Base-by-base conservation (phyloP, 176 grass and related monocot genomes). In the Chrysopogon serrulatus region DNA sequence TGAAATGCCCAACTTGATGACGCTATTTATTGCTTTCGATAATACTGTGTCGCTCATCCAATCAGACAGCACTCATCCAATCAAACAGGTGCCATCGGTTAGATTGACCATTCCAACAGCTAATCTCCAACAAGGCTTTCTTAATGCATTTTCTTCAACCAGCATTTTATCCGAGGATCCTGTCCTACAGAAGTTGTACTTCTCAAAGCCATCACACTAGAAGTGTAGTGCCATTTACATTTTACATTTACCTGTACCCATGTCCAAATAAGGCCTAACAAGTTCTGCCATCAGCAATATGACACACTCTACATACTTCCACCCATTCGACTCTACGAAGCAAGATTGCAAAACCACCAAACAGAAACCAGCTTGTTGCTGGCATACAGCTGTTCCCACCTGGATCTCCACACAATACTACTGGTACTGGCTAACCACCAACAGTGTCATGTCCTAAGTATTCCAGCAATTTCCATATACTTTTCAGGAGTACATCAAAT, bases 401-500 rank as follows among this genome's bases (percentile, higher is more conserved):
- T 42, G 15, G 27, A 83, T 73, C 33, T 83, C 12, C 37, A 5
- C 17, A 76, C 73, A 61, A 36, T 44, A 84, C 28, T 53, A 27
- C 31, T 75, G 33, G 43, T 53, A 27, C 31, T 75, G 33, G 43
- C 43, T 19, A 30, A 51, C 32, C 44, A 61, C 17, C 24, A 8
- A 17, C 21, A 47, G 8, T 62, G 21, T 16, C 63, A 51, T 53
- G 37, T 1, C 42, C 40, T 28, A 80, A 8, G 56, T 67, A 75
- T 87, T 76, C 17, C 56, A 74, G 59, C 34, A 42, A 54, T 67
- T 74, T 74, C 69, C 44, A 19, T 74, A 28, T 69, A 57, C 23
- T 47, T 87, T 61, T 31, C 13, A 39, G 27, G 67, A 77, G 72
- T 68, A 62, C 47, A 26, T 65, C 26, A 69, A 72, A 28, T 72